Evolutionary conservation across 164 flowering plant species (phyloP).

Genomic region (Vitis amurensis): DNA sequence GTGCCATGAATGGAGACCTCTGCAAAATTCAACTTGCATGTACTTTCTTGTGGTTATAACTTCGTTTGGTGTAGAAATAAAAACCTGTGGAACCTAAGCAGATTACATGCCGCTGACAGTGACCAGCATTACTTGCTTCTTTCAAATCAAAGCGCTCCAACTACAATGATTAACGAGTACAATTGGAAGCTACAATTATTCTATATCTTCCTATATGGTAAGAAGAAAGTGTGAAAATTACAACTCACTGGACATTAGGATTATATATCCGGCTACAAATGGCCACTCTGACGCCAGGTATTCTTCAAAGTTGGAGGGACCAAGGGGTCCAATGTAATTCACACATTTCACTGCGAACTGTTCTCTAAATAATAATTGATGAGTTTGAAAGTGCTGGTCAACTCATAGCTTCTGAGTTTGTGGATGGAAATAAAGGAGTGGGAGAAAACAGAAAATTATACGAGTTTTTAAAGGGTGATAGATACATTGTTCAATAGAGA

Average conservation of each 20-base stretch:
- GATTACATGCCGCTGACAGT: conserved; percentile 5
- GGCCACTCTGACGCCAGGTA: background rate
- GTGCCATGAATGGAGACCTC: background rate
- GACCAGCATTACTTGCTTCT: background rate
- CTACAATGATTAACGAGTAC: background rate
- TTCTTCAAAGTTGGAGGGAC: background rate
- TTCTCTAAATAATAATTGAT: too few relatives aligned
- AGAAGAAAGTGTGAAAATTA: conserved; percentile 5
- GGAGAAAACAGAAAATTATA: too few relatives aligned
- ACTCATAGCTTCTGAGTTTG: too few relatives aligned
- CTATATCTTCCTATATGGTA: background rate
- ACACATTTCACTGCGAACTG: too few relatives aligned
- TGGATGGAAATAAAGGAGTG: too few relatives aligned
- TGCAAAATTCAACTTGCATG: background rate
- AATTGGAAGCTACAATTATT: background rate
- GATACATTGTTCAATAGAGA: too few relatives aligned
- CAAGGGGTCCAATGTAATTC: background rate
- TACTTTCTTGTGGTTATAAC: conserved; percentile 6
- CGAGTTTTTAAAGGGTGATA: too few relatives aligned
- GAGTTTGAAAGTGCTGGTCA: too few relatives aligned
- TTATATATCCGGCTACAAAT: conserved; percentile 11
- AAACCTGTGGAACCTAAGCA: background rate
- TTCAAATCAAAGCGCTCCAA: conserved; percentile 9
- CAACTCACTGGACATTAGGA: background rate
- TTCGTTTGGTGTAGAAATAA: background rate